Evolutionary conservation across 257 asterid species (phyloP), one percentile per base, ranked within the genome.

Genomic region (Rhazya stricta): DNA sequence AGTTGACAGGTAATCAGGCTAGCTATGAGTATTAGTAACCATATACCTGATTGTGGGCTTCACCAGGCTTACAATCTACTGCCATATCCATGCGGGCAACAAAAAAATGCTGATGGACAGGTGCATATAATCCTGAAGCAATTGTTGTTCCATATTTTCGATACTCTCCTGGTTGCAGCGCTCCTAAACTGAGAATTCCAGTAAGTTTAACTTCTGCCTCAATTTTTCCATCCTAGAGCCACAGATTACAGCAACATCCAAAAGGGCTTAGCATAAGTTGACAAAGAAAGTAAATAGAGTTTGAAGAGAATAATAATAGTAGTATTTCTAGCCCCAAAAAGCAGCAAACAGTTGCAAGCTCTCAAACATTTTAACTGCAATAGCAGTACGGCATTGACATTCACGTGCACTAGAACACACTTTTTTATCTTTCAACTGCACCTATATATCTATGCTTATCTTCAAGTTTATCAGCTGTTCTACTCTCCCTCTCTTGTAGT

Each of bases 21-120:
- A 25, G 34, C 37, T 29, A 21, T 42, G 36, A 21, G 12, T 25
- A 8, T 34, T 29, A 0, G 27, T 13, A n/a, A 21, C 32, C 41
- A 69, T 39, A 43, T 83, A 91, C 99, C 96, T 95, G 99, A 84
- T 92, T 95, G 85, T 88, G 90, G 74, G 85, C 87, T 84, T 95
- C 99, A 69, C 96, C 99, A 76, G 99, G 94, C 74, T 88, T 95
- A 76, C 92, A 89, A 81, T 95, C 99, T 42, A 95, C 96, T 21
- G 96, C 82, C 98, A 95, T 95, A 82, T 95, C 96, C 98, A 95
- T 86, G 54, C 99, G 98, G 74, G 98, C 97, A 79, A 95, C 98
- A 79, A 95, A 92, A 80, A 95, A 95, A 83, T 95, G 97, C 74
- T 95, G 99, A 86, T 95, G 99, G 54, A 95, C 96, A 29, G 99